phyloP scores from a whole-genome alignment of 1,139 yeast species.

The Geotrichum klebahnii region DNA sequence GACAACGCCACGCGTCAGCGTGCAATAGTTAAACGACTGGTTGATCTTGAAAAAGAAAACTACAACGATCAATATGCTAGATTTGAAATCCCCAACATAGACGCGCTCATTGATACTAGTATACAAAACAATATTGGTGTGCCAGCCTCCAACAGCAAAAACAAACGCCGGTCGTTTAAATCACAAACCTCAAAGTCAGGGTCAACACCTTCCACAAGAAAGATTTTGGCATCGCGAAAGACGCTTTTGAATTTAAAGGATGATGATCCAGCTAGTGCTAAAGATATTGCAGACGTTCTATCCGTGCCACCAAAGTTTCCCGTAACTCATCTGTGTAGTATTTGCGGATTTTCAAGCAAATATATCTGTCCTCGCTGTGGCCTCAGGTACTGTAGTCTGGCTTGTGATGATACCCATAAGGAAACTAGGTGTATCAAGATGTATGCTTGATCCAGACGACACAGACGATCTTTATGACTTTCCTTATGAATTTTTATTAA shows the following conservation, averaged over 20 bases:
- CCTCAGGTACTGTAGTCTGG: conserved; percentile 38
- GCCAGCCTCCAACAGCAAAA: conserved; percentile 35
- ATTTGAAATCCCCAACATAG: conserved; percentile 41
- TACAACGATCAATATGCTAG: conserved; percentile 38
- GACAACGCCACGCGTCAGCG: conserved; percentile 30
- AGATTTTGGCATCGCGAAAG: conserved; percentile 42
- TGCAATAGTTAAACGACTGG: conserved; percentile 36
- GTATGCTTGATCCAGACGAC: conserved; percentile 30
- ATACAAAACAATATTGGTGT: conserved; percentile 22
- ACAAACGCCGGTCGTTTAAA: neutral
- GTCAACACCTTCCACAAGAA: conserved; percentile 29
- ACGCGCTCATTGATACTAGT: conserved; percentile 24
- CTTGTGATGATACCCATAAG: conserved; percentile 41
- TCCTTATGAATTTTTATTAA: too few species aligned
- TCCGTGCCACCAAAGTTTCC: conserved; percentile 40
- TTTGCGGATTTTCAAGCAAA: conserved; percentile 45
- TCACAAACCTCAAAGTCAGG: conserved; percentile 12
- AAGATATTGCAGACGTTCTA: conserved; percentile 33
- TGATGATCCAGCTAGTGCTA: conserved; percentile 40
- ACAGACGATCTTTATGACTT: too few species aligned
- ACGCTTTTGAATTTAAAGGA: conserved; percentile 42
- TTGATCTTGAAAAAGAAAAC: conserved; percentile 43
- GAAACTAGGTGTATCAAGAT: conserved; percentile 43
- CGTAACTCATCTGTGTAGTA: conserved; percentile 37
- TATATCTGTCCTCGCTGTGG: conserved; percentile 40